Evolutionary conservation across 2,329 filamentous ascomycete genomes (phyloP).

Genomic region (Paraphoma sp.): DNA sequence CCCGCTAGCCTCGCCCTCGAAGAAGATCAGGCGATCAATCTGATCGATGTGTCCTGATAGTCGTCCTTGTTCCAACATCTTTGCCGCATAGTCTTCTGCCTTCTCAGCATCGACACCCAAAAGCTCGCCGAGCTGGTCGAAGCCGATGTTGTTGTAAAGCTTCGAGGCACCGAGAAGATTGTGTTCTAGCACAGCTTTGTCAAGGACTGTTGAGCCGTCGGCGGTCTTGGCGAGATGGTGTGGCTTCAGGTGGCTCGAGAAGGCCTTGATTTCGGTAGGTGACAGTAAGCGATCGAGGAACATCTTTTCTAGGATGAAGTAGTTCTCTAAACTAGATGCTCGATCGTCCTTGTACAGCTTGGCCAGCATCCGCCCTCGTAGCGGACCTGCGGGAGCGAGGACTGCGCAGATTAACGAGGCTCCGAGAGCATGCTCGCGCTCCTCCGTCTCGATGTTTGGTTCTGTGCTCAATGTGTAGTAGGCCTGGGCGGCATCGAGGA

Average conservation of each 20-base stretch:
- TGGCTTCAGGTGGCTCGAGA: constrained; percentile 78
- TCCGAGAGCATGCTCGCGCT: constrained; percentile 81
- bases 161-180: constrained; percentile 85
- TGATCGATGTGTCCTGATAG: constrained; percentile 91
- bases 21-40: constrained; percentile 86
- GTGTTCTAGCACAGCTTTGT: constrained; percentile 93
- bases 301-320: constrained; percentile 97
- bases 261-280: constrained; percentile 82
- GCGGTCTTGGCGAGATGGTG: constrained; percentile 91
- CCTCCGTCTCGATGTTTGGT: constrained; percentile 79
- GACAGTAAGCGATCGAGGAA: constrained; percentile 87
- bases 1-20: constrained; percentile 77
- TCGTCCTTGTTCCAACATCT: constrained; percentile 95
- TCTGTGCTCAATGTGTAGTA: constrained; percentile 89
- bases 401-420: constrained; percentile 93
- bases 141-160: constrained; percentile 59
- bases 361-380: constrained; percentile 78
- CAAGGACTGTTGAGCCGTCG: constrained; percentile 91
- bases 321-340: constrained; percentile 72
- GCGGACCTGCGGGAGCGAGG: constrained; percentile 87
- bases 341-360: constrained; percentile 94
- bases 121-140: constrained; percentile 75
- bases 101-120: constrained; percentile 79
- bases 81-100: constrained; percentile 89
- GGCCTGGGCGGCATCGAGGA: constrained; percentile 83